Percentiles rank a stretch among this genome's conserved stretches.
Evolutionary conservation across 192 early-diverging fungal genomes (phyloP).

Genomic region (Geranomyces michiganensis): DNA sequence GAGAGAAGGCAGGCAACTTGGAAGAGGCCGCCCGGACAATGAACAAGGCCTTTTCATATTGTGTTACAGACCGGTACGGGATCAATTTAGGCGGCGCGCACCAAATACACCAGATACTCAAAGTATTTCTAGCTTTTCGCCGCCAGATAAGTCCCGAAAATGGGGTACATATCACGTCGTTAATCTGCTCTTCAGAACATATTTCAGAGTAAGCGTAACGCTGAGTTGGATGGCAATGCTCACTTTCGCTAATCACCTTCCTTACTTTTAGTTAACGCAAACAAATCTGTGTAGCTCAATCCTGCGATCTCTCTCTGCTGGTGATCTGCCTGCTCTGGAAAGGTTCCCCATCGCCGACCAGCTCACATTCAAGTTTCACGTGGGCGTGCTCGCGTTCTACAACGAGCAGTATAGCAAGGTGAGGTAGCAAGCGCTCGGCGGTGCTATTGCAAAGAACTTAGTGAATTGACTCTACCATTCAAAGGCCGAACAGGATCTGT

Average conservation of each 20-base stretch:
- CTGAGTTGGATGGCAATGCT: not conserved
- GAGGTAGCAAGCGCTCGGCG: conserved; percentile 36
- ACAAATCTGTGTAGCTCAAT: conserved; percentile 86
- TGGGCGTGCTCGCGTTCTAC: conserved; percentile 83
- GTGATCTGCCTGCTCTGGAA: conserved; percentile 74
- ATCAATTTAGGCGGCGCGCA: too few relatives aligned
- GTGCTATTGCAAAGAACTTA: not conserved
- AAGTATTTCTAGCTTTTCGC: conserved; percentile 30
- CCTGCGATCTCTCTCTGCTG: conserved; percentile 67
- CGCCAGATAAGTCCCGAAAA: conserved; percentile 66
- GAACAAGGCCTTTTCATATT: conserved; percentile 87
- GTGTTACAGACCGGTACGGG: conserved; percentile 81
- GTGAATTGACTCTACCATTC: not conserved
- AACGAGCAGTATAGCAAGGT: conserved; percentile 71
- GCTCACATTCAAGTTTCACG: conserved; percentile 84
- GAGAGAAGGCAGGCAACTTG: conserved; percentile 58
- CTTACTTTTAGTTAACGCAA: conserved; percentile 58
- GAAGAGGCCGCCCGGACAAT: conserved; percentile 85
- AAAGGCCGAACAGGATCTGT: conserved; percentile 59
- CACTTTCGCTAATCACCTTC: not conserved
- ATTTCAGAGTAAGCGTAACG: conserved; percentile 69
- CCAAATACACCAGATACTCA: too few relatives aligned
- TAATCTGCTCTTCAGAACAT: conserved; percentile 83
- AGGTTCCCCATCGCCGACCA: conserved; percentile 85
- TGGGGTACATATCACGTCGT: conserved; percentile 93